phyloP scores from a whole-genome alignment of 306 rosid genomes.

The Trifolium dubium region DNA sequence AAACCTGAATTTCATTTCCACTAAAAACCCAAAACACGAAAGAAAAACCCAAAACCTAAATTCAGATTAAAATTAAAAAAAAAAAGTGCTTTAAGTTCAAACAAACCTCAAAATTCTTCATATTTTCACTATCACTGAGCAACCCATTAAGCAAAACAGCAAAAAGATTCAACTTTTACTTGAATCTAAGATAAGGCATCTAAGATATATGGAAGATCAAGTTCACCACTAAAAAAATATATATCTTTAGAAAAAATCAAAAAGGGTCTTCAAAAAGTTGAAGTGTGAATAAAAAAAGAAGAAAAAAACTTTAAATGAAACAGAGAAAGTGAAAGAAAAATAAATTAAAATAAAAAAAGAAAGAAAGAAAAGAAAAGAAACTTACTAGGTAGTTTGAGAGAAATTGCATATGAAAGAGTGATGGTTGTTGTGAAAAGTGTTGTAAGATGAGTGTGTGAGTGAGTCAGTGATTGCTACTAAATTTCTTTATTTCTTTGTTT shows the following conservation, averaged over 20 bases:
- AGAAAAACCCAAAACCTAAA: constrained; percentile 1
- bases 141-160: constrained; percentile 40
- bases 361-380: background rate
- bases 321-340: constrained; percentile 27
- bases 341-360: background rate
- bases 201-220: constrained; percentile 31
- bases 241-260: background rate
- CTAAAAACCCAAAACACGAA: background rate
- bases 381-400: background rate
- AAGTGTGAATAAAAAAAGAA: constrained; percentile 21
- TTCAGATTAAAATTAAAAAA: background rate
- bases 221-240: constrained; percentile 2
- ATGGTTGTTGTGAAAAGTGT: background rate
- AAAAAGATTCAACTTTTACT: constrained; percentile 19
- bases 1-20: background rate
- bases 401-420: background rate
- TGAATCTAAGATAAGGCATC: constrained; percentile 23
- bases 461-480: background rate
- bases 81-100: background rate
- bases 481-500: background rate
- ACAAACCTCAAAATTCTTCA: constrained; percentile 38
- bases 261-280: background rate
- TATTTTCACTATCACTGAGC: constrained; percentile 15
- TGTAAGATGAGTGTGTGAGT: constrained; percentile 4
- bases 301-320: background rate